Evolutionary conservation across 1,284 basidiomycete genomes (phyloP).

Genomic region (Chiua sp.): DNA sequence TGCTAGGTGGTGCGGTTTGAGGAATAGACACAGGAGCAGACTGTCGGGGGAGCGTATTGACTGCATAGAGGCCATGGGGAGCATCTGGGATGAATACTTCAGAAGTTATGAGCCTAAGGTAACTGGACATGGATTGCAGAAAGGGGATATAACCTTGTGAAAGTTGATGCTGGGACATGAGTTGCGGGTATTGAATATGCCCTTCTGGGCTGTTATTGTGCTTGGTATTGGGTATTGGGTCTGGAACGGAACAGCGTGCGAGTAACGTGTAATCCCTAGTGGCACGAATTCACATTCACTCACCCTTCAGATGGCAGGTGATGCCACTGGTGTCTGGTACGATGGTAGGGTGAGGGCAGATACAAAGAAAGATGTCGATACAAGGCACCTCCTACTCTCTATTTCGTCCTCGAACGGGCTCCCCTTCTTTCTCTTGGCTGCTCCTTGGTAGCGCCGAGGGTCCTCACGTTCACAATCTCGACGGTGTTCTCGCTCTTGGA

Average conservation of each 20-base stretch:
- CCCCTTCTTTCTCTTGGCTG: constrained; percentile 37
- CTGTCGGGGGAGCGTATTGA: constrained; percentile 38
- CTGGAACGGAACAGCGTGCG: constrained; percentile 30
- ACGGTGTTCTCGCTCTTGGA: constrained; percentile 31
- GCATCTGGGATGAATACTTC: constrained; percentile 41
- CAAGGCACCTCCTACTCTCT: constrained; percentile 51
- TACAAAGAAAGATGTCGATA: constrained; percentile 27
- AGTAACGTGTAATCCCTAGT: constrained; percentile 9
- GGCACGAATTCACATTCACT: constrained; percentile 22
- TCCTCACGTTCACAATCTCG: constrained; percentile 32
- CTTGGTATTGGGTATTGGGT: constrained; percentile 43
- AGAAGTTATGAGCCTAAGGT: constrained; percentile 35
- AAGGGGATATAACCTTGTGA: constrained; percentile 64
- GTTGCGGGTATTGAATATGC: constrained; percentile 50
- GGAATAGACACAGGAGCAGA: constrained; percentile 22
- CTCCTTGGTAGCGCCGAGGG: constrained; percentile 27
- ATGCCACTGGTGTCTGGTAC: constrained; percentile 24
- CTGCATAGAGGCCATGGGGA: constrained; percentile 37
- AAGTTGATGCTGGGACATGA: constrained; percentile 63
- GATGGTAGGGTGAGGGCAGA: constrained; percentile 31
- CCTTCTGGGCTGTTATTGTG: constrained; percentile 58
- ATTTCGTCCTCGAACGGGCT: constrained; percentile 33
- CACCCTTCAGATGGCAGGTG: constrained; percentile 31
- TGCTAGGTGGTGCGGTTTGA: constrained; percentile 11
- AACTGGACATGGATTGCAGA: constrained; percentile 57